A percentile compares a stretch with the other conserved stretches of the same genome.
phyloP scores from a whole-genome alignment of 2,329 filamentous ascomycete species.

The Fusarium illudens region DNA sequence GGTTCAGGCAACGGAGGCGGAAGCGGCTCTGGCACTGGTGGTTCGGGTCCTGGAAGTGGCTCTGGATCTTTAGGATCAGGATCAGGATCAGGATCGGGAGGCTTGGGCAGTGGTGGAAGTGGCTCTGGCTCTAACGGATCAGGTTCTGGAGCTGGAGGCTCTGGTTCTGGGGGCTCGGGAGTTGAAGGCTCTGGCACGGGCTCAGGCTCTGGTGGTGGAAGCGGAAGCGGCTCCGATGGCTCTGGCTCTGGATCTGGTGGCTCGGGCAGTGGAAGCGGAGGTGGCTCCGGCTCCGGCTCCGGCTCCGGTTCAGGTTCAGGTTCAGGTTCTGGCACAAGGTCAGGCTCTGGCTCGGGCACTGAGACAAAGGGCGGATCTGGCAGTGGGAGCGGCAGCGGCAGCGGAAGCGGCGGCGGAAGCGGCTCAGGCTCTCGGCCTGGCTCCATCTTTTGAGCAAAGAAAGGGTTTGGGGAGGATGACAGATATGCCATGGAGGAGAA shows the following conservation, averaged over 20 bases:
- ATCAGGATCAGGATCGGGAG: no score
- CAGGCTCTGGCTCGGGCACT: not conserved
- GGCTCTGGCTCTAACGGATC: not conserved
- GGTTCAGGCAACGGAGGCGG: not conserved
- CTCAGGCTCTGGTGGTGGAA: not conserved
- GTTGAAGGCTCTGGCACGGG: not conserved
- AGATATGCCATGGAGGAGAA: not conserved
- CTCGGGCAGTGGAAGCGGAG: not conserved
- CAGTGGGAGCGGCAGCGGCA: not conserved
- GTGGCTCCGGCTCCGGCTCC: not conserved
- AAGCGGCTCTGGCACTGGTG: not conserved
- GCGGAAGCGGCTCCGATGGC: not conserved
- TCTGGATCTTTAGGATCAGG: no score
- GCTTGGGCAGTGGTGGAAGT: not conserved
- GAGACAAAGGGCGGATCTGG: not conserved
- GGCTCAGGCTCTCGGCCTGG: not conserved
- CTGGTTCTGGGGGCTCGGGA: not conserved
- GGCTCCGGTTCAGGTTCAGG: no score
- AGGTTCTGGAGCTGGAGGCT: not conserved
- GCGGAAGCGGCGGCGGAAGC: not conserved
- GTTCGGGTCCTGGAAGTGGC: not conserved
- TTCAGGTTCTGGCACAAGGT: not conserved
- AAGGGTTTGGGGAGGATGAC: no score
- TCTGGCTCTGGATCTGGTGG: not conserved
- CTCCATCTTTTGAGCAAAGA: not conserved